Evolutionary conservation across 2,329 filamentous ascomycete genomes (phyloP), one percentile per base, ranked within the genome.

Genomic region (Dothiorella sarmentorum): DNA sequence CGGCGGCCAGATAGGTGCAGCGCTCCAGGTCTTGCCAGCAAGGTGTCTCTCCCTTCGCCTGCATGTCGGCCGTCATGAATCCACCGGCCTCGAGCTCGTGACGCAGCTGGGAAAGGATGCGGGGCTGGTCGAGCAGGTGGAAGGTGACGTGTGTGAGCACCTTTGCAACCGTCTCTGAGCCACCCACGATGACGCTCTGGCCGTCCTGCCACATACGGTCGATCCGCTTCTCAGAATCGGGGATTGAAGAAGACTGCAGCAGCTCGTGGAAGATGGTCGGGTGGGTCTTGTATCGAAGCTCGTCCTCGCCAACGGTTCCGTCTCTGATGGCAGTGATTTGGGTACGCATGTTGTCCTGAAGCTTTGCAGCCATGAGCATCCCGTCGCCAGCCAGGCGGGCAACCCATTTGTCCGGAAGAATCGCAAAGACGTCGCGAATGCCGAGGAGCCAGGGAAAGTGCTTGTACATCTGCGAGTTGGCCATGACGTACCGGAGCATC

Each of bases 11-110:
- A 20, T 53, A 53, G 9, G 42, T 13, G 24, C 45, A 59, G 11
- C 57, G 31, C 45, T 59, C 57, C 9, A 59, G 33, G 17, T 59
- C 57, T 44, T 59, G 57, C 57, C 57, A 59, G 6, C 27, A n/a
- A 10, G 57, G 57, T 4, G 33, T 47, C 56, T 52, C 40, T 3
- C 22, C 42, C 18, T 18, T 51, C 7, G 3, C 27, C 15, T 51
- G 26, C 56, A 58, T 52, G 11, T 38, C 56, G 24, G 27, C 29
- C 1, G 56, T 58, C 56, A 59, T 55, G 44, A 40, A 63, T 57
- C 61, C 70, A 68, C 5, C 63, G 60, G 10, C 65, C 61, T 62
- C 33, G 5, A 63, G 47, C 45, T 63, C 61, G 10, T 31, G 15
- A 3, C n/a, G 56, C 10, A 63, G 22, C 33, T 31, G 35, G 10